phyloP scores from a whole-genome alignment of 495 filamentous ascomycete species.

The Aspergillus diversus region DNA sequence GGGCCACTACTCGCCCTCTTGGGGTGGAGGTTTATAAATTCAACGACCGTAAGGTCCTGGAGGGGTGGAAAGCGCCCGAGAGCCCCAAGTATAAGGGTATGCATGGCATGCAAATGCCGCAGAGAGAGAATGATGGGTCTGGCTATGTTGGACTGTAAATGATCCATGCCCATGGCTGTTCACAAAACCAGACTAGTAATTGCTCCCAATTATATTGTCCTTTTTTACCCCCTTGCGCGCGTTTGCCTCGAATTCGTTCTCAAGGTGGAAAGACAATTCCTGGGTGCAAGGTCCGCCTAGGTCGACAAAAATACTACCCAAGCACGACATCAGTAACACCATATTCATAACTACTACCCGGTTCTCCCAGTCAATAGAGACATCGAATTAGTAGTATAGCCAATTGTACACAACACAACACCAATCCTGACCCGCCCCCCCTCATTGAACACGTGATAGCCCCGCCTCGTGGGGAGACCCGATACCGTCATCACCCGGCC shows the following conservation, averaged over 20 bases:
- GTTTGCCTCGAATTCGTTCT: too few relatives aligned
- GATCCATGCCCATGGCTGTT: neutral
- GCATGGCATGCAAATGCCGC: constrained; percentile 65
- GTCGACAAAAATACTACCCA: too few relatives aligned
- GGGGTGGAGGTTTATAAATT: constrained; percentile 71
- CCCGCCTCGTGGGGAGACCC: constrained; percentile 9
- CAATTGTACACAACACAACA: too few relatives aligned
- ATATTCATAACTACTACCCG: too few relatives aligned
- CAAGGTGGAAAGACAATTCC: too few relatives aligned
- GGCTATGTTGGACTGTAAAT: constrained; percentile 37
- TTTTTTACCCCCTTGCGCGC: too few relatives aligned
- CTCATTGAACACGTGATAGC: constrained; percentile 21
- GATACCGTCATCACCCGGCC: constrained; percentile 21
- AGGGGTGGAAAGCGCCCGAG: constrained; percentile 64
- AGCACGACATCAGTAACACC: too few relatives aligned
- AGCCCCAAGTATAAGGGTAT: constrained; percentile 62
- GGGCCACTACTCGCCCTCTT: constrained; percentile 71
- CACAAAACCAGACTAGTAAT: neutral
- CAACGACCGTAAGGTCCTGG: constrained; percentile 50
- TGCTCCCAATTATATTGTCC: too few relatives aligned
- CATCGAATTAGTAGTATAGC: too few relatives aligned
- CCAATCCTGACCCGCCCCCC: neutral
- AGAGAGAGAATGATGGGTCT: constrained; percentile 31
- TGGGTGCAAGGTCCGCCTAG: too few relatives aligned
- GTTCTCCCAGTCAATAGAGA: too few relatives aligned